Evolutionary conservation across 2,329 filamentous ascomycete genomes (phyloP).

Genomic region (Colletotrichum sp.): DNA sequence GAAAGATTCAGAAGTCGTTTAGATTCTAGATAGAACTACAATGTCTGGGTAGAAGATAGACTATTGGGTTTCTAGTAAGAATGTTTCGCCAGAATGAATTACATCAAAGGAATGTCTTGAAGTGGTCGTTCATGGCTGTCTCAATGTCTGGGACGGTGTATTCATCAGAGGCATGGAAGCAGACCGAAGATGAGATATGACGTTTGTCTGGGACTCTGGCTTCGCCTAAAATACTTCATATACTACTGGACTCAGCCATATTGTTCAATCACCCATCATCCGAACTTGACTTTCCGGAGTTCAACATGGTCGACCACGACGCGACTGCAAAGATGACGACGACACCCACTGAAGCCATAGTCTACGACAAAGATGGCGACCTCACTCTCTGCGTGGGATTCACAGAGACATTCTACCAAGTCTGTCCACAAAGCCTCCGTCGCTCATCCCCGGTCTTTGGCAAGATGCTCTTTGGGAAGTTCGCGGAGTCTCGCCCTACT

Average conservation of each 20-base stretch:
- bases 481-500: neutral
- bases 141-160: neutral
- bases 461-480: neutral
- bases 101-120: neutral
- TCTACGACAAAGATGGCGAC: neutral
- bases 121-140: neutral
- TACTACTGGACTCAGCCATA: neutral
- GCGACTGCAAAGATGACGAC: neutral
- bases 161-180: neutral
- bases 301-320: neutral
- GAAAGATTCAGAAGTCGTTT: neutral
- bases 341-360: neutral
- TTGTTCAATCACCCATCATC: neutral
- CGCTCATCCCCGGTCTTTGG: neutral
- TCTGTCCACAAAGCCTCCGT: neutral
- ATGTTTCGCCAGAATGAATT: neutral
- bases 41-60: neutral
- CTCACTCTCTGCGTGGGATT: neutral
- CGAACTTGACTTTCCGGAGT: neutral
- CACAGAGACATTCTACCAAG: neutral
- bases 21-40: neutral
- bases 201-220: neutral
- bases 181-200: neutral
- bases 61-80: neutral
- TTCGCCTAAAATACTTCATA: neutral